Evolutionary conservation across 345 rosid genomes (phyloP).

Genomic region (Euphorbia lathyris): DNA sequence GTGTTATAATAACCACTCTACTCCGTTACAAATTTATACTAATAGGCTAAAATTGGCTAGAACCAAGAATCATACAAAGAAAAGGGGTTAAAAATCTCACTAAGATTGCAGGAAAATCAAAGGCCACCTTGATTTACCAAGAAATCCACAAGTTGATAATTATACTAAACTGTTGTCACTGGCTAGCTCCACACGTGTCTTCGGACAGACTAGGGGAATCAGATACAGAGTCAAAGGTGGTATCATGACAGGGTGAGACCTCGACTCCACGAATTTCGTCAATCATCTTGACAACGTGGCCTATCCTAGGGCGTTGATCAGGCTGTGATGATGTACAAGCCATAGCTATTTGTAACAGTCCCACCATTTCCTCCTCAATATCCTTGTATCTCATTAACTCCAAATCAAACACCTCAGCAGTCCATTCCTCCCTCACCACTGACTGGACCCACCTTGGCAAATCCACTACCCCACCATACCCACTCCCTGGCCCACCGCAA

Average conservation of each 20-base stretch:
- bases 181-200: slow-evolving; percentile 64
- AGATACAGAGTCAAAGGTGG: slow-evolving; percentile 47
- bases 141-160: neutral
- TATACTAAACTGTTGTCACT: slow-evolving; percentile 21
- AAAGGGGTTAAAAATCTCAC: neutral
- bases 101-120: neutral
- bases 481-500: slow-evolving; percentile 38
- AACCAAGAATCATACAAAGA: no score
- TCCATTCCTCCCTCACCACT: slow-evolving; percentile 86
- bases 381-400: slow-evolving; percentile 86
- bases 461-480: slow-evolving; percentile 53
- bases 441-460: slow-evolving; percentile 78
- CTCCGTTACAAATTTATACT: no score
- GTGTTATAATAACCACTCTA: no score
- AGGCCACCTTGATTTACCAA: neutral
- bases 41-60: no score
- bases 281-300: slow-evolving; percentile 66
- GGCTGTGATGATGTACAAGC: slow-evolving; percentile 45
- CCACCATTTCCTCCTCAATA: slow-evolving; percentile 86
- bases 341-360: slow-evolving; percentile 65
- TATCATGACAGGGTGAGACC: slow-evolving; percentile 60
- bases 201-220: slow-evolving; percentile 82
- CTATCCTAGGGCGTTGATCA: slow-evolving; percentile 63
- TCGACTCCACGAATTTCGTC: slow-evolving; percentile 63
- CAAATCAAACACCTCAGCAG: slow-evolving; percentile 79